A percentile compares a stretch with the other conserved stretches of the same genome.
These are phyloP conservation scores for Hygrophorus russula DNA, from an alignment of 768 basidiomycete species.

Conservation along the genomic window DNA sequence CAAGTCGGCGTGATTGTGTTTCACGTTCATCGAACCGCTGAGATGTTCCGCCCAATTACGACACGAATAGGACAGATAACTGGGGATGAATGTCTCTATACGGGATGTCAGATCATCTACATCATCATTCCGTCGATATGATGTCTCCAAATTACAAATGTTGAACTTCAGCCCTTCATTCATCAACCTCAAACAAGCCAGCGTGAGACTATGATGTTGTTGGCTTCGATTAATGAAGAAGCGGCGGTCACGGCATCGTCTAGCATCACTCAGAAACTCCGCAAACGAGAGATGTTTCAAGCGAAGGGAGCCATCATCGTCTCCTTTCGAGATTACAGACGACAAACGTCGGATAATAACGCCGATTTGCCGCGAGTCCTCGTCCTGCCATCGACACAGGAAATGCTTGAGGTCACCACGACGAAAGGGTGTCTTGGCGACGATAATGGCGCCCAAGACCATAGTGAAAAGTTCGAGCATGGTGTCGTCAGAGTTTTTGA, in stretches of 20 bases:
- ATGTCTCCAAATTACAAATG: constrained; percentile 21
- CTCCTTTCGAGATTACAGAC: neutral
- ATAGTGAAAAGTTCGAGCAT: neutral
- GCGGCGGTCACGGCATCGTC: constrained; percentile 7
- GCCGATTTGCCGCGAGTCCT: neutral
- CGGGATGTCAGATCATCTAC: constrained; percentile 13
- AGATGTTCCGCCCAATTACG: constrained; percentile 22
- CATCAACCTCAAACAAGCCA: constrained; percentile 17
- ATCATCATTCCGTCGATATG: constrained; percentile 17
- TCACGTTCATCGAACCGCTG: neutral
- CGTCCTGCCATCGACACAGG: neutral
- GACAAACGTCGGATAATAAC: neutral
- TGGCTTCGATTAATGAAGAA: constrained; percentile 10
- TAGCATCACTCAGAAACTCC: constrained; percentile 10
- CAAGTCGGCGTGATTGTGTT: neutral
- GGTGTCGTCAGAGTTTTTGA: neutral
- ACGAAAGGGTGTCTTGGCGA: constrained; percentile 3
- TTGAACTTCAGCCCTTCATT: constrained; percentile 20
- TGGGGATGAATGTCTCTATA: constrained; percentile 13
- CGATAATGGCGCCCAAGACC: neutral
- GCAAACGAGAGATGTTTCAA: constrained; percentile 3
- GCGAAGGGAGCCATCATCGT: neutral
- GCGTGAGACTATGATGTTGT: constrained; percentile 13
- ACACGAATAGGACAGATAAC: constrained; percentile 18
- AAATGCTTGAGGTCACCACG: neutral